Evolutionary conservation across 345 rosid genomes (phyloP).

Genomic region (Pistacia atlantica): DNA sequence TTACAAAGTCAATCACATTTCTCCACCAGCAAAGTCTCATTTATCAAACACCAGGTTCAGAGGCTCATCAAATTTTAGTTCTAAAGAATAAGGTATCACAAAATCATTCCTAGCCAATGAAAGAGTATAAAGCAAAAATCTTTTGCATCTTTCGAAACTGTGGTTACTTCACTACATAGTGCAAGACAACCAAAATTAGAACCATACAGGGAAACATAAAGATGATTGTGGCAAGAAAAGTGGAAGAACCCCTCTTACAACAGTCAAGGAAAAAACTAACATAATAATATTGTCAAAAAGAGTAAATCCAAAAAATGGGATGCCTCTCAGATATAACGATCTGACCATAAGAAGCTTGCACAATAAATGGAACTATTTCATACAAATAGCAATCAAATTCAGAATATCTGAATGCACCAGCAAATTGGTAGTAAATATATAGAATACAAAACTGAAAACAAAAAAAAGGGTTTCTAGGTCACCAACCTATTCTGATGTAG

Average conservation of each 20-base stretch:
- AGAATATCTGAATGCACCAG: neutral
- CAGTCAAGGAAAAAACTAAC: neutral
- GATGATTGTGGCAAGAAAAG: neutral
- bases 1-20: neutral
- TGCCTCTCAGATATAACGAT: neutral
- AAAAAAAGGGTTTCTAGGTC: conserved; percentile 5
- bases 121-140: neutral
- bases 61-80: neutral
- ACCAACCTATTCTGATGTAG: conserved; percentile 78
- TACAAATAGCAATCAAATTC: conserved; percentile 9
- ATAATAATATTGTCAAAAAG: neutral
- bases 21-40: neutral
- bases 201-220: neutral
- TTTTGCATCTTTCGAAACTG: neutral
- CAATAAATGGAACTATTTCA: neutral
- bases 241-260: neutral
- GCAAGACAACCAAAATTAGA: neutral
- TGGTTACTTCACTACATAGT: neutral
- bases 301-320: neutral
- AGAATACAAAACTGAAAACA: too few species aligned
- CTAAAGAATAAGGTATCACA: neutral
- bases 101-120: neutral
- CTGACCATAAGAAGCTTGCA: neutral
- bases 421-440: neutral
- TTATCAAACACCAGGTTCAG: neutral